Evolutionary conservation across 257 asterid species (phyloP), one percentile per base, ranked within the genome.

Genomic region (Ocimum tenuiflorum): DNA sequence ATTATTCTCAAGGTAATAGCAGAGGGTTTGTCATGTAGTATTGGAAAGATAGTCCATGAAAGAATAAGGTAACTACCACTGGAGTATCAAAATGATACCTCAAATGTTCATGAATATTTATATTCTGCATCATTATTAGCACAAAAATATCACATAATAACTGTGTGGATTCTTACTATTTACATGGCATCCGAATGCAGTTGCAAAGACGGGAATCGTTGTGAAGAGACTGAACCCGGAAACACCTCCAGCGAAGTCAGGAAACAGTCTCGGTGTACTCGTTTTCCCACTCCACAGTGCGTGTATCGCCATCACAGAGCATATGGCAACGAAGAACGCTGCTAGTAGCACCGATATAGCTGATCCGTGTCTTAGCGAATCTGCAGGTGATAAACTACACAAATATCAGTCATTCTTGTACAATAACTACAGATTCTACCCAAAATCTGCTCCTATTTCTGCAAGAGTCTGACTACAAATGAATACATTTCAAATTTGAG

Each of bases 111-210:
- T 7, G 3, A 3, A 14, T 13, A 53, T 48, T n/a, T 27, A 8
- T 57, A 57, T 67, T 36, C 63, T 2, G 49, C 15, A 17, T 24
- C 47, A 41, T 17, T 8, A 70, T 23, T 19, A 10, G 7, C 49
- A 31, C 33, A n/a, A 46, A 31, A 52, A 20, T 23, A 8, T 36
- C 11, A 48, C 17, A n/a, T 13, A 50, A 31, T 48, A 22, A 31
- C 4, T 49, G 33, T 35, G 18, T 42, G 24, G 15, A 17, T 14
- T 10, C 82, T 69, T 81, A 89, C 99, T 88, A 68, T 84, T 92
- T 39, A 86, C 97, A 72, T 92, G 97, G 77, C 97, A 92, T 72
- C 95, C 99, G 33, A 92, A 89, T 70, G 96, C 97, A 22, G 97
- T 89, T 38, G 95, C 96, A 75, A 92, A 82, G 55, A 92, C 85